phyloP scores from a whole-genome alignment of 345 rosid genomes.

The Eucalyptus erythrocorys region DNA sequence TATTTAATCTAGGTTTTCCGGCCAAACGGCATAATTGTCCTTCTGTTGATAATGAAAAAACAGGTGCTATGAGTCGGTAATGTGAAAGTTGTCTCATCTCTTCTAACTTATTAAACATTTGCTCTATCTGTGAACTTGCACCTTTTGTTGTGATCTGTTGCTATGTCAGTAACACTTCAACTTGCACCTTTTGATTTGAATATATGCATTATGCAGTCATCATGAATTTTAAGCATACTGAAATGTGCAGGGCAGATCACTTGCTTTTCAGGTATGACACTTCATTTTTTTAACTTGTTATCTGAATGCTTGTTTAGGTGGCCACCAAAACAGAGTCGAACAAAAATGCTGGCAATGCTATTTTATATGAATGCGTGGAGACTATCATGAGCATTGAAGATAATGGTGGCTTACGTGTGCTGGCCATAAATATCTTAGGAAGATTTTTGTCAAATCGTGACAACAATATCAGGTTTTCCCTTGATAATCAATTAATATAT shows the following conservation, averaged over 20 bases:
- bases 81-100: background rate
- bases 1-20: background rate
- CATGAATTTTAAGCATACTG: background rate
- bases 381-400: conserved; percentile 99
- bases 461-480: conserved; percentile 89
- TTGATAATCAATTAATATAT: background rate
- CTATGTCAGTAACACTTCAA: background rate
- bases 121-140: background rate
- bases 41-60: background rate
- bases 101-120: background rate
- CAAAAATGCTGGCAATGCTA: conserved; percentile 99
- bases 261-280: background rate
- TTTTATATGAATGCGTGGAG: conserved; percentile 93
- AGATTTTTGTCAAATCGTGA: conserved; percentile 97
- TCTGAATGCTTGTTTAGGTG: conserved; percentile 35
- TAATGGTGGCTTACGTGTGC: conserved; percentile 91
- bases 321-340: conserved; percentile 98
- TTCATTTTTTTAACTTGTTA: background rate
- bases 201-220: background rate
- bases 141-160: background rate
- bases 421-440: conserved; percentile 97
- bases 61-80: background rate
- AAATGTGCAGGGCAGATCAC: background rate
- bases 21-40: background rate
- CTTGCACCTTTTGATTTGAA: background rate